These are phyloP conservation scores for Pseudogymnoascus sp. DNA, from an alignment of 2,329 filamentous ascomycete species.

Conservation along the genomic window DNA sequence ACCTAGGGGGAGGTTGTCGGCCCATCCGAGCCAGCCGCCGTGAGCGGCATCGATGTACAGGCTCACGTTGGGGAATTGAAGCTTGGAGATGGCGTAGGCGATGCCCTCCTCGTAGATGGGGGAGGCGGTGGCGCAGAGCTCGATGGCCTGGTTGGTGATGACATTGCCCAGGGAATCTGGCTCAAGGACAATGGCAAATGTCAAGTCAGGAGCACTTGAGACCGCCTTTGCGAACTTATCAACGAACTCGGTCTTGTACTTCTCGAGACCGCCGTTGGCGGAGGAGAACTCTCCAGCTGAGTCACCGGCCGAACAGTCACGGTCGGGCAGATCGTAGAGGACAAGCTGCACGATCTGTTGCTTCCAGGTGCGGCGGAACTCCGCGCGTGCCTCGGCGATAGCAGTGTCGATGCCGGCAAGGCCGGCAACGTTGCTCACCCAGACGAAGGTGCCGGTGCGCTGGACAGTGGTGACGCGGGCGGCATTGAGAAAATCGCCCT, in stretches of 20 bases:
- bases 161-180: slow-evolving; percentile 37
- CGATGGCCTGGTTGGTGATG: slow-evolving; percentile 32
- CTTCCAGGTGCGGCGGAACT: slow-evolving; percentile 27
- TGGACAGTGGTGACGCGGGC: slow-evolving; percentile 32
- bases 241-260: slow-evolving; percentile 35
- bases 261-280: slow-evolving; percentile 29
- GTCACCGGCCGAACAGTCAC: slow-evolving; percentile 38
- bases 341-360: slow-evolving; percentile 33
- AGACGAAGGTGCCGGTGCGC: slow-evolving; percentile 35
- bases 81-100: slow-evolving; percentile 32
- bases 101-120: slow-evolving; percentile 34
- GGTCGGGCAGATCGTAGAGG: slow-evolving; percentile 37
- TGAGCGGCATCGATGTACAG: slow-evolving; percentile 36
- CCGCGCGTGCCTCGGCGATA: slow-evolving; percentile 30
- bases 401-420: slow-evolving; percentile 33
- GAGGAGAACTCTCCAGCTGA: slow-evolving; percentile 34
- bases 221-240: slow-evolving; percentile 32
- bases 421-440: slow-evolving; percentile 32
- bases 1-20: slow-evolving; percentile 31
- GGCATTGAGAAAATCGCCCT: slow-evolving; percentile 32
- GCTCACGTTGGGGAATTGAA: slow-evolving; percentile 32
- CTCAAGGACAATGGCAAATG: slow-evolving; percentile 36
- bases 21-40: slow-evolving; percentile 37
- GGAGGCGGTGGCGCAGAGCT: slow-evolving; percentile 31
- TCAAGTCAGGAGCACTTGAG: slow-evolving; percentile 30